phyloP scores from a whole-genome alignment of 805 yeast species.

The Myxozyma lipomycoides region DNA sequence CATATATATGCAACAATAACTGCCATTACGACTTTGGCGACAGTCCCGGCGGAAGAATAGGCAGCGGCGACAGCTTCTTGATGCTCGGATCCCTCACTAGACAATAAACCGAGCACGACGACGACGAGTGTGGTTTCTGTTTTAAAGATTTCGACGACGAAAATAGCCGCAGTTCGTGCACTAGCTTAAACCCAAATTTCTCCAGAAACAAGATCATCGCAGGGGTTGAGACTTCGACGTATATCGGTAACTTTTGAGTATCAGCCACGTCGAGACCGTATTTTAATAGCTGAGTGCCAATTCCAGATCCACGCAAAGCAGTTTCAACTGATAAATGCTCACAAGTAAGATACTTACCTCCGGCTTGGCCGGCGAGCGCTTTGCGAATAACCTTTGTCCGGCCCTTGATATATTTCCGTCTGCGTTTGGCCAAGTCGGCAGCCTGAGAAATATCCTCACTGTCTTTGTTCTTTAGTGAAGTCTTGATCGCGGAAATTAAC shows the following conservation, averaged over 20 bases:
- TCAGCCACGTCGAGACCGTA: slow-evolving; percentile 27
- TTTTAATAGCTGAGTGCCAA: slow-evolving; percentile 10
- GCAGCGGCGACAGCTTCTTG: slow-evolving; percentile 5
- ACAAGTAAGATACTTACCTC: background rate
- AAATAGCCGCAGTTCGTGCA: slow-evolving; percentile 21
- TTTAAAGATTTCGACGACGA: no score
- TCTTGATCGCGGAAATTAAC: slow-evolving; percentile 2
- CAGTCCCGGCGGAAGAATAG: no score
- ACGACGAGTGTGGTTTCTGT: no score
- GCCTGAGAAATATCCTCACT: background rate
- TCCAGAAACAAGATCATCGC: slow-evolving; percentile 4
- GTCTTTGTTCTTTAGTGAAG: background rate
- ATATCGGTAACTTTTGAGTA: slow-evolving; percentile 21
- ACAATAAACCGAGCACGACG: slow-evolving; percentile 19
- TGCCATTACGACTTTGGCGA: no score
- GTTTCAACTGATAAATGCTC: background rate
- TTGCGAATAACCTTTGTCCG: slow-evolving; percentile 3
- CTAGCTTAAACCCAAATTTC: slow-evolving; percentile 14
- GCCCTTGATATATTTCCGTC: slow-evolving; percentile 1
- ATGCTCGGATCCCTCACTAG: slow-evolving; percentile 20
- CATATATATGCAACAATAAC: no score
- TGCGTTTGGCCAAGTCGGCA: slow-evolving; percentile 4
- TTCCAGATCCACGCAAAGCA: slow-evolving; percentile 3
- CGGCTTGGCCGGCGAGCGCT: slow-evolving; percentile 2
- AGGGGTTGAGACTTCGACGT: slow-evolving; percentile 8